A percentile compares a stretch with the other conserved stretches of the same genome.
These are phyloP conservation scores for Mortierella sp. DNA, from an alignment of 371 early-diverging fungal species.

Conservation along the genomic window DNA sequence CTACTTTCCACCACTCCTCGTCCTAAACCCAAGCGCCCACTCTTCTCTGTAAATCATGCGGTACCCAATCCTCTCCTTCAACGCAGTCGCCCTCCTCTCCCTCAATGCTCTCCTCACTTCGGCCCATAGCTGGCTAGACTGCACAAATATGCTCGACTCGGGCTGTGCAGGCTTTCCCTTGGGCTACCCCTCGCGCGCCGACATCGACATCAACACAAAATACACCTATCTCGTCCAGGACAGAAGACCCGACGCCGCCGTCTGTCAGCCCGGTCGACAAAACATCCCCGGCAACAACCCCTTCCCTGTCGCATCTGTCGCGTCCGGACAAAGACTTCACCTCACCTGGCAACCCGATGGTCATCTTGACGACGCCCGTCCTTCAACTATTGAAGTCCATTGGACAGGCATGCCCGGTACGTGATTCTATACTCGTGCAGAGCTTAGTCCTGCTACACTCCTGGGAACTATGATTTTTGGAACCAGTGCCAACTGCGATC, in stretches of 20 bases:
- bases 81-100: neutral
- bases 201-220: slow-evolving; percentile 60
- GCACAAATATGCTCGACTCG: slow-evolving; percentile 39
- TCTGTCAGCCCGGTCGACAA: slow-evolving; percentile 55
- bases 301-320: slow-evolving; percentile 37
- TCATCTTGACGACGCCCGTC: slow-evolving; percentile 47
- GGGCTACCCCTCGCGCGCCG: slow-evolving; percentile 64
- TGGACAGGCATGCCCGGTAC: slow-evolving; percentile 26
- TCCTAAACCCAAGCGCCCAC: neutral
- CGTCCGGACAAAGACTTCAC: slow-evolving; percentile 40
- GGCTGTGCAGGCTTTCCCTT: slow-evolving; percentile 50
- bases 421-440: slow-evolving; percentile 31
- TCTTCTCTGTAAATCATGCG: neutral
- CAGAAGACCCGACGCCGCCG: slow-evolving; percentile 34
- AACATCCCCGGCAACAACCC: slow-evolving; percentile 46
- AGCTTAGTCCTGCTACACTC: slow-evolving; percentile 31
- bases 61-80: neutral
- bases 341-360: slow-evolving; percentile 57
- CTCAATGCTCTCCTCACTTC: neutral
- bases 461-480: slow-evolving; percentile 47
- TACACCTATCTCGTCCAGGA: slow-evolving; percentile 58
- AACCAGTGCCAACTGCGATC: slow-evolving; percentile 39
- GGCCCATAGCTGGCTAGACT: slow-evolving; percentile 56
- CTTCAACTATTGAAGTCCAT: slow-evolving; percentile 44
- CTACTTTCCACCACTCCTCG: neutral